Base-by-base conservation (phyloP, 257 asterid genomes). In the Plantago major region DNA sequence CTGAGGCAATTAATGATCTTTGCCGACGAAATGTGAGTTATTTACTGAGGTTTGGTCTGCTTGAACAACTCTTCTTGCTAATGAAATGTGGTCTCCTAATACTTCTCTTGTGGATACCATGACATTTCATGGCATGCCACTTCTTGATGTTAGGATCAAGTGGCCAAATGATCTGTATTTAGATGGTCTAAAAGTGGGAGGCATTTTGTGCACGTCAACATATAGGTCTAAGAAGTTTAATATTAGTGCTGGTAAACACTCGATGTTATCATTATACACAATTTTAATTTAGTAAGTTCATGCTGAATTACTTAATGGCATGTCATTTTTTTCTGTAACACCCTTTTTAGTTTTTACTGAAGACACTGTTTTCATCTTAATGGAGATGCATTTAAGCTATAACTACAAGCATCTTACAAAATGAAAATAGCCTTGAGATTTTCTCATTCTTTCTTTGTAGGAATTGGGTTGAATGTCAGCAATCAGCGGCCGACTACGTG, bases 131-230 rank as follows among this genome's bases (percentile, higher is more conserved):
- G 91, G 95, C 37, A 43, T 66, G 62, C 88, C 84, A 56, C 77
- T 68, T 48, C 92, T 89, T 75, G 82, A 87, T 73, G 92, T 89
- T 66, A 80, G 84, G 81, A 93, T 93, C 81, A 93, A 93, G 84
- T 93, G 99, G 99, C 99, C 97, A 68, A 93, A 89, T 72, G 99
- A 93, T 73, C 82, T 93, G 55, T 93, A 93, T 73, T 63, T 93
- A 62, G 88, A 83, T 66, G 97, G 95, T 63, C 80, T 80, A 58
- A 93, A 93, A 80, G 94, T 89, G 67, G 96, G 94, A 17, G 99
- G 99, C 59, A 69, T 93, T 70, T 79, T 89, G 75, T 89, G 97
- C 91, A 89, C 99, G 44, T 93, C 99, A 69, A 84, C 88, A 1
- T 93, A 89, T 66, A 87, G 69, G 78, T 80, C 94, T 42, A 85